Conservation (phyloP, 106 monocot genomes). For the Dendrobium chrysotoxum region DNA sequence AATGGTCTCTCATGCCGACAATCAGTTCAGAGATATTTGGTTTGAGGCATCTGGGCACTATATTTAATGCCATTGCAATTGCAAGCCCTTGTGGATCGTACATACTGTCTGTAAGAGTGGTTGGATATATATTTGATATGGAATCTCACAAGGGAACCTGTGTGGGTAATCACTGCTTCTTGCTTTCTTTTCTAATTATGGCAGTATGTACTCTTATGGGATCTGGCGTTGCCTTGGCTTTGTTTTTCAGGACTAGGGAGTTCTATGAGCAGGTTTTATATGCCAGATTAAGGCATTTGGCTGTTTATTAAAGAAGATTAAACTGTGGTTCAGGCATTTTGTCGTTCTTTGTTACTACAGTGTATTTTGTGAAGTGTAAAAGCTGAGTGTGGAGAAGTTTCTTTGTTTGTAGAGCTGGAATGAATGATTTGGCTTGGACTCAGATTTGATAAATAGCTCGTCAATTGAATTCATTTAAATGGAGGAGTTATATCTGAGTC, state of each 20-base stretch:
- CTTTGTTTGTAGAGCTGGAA: too few species aligned
- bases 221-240: slow-evolving; percentile 10
- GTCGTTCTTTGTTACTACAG: neutral
- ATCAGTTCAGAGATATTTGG: slow-evolving; percentile 58
- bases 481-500: too few species aligned
- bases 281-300: neutral
- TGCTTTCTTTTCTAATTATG: slow-evolving; percentile 51
- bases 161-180: slow-evolving; percentile 46
- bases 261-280: slow-evolving; percentile 29
- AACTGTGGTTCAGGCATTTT: neutral
- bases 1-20: slow-evolving; percentile 45
- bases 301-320: neutral
- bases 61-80: slow-evolving; percentile 70
- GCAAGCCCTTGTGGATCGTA: slow-evolving; percentile 68
- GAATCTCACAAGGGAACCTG: slow-evolving; percentile 20
- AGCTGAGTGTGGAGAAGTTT: neutral
- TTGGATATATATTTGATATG: slow-evolving; percentile 44
- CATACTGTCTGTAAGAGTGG: slow-evolving; percentile 41
- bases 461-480: too few species aligned
- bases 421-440: too few species aligned
- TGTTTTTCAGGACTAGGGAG: slow-evolving; percentile 33
- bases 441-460: too few species aligned
- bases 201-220: slow-evolving; percentile 25
- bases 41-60: slow-evolving; percentile 42
- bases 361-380: too few species aligned